Percentiles rank a stretch among this genome's conserved stretches.
Evolutionary conservation across 208 protist species (phyloP).

Genomic region (Strigomonas oncopelti): DNA sequence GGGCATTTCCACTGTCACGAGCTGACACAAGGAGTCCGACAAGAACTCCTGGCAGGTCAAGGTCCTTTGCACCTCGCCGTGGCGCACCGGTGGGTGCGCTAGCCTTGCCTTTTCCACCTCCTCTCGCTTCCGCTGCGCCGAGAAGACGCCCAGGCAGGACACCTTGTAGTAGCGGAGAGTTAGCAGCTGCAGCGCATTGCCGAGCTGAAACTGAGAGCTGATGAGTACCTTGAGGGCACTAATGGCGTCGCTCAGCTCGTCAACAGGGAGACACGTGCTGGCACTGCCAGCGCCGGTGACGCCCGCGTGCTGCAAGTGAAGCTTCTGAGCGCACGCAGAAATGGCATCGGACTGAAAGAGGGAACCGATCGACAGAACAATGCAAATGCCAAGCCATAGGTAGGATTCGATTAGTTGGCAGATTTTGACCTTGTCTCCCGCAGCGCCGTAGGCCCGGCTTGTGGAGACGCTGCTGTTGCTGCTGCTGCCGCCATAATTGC

Average conservation of each 20-base stretch:
- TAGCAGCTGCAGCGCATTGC: neutral
- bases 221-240: neutral
- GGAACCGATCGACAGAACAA: neutral
- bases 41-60: neutral
- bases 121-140: neutral
- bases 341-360: neutral
- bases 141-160: neutral
- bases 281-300: too few species aligned
- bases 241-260: neutral
- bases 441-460: too few species aligned
- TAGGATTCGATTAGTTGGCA: neutral
- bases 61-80: neutral
- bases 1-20: neutral
- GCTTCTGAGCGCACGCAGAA: neutral
- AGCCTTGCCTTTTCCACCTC: neutral
- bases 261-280: neutral
- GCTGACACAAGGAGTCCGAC: neutral
- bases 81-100: neutral
- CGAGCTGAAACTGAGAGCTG: neutral
- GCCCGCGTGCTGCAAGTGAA: too few species aligned
- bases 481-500: neutral
- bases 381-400: neutral
- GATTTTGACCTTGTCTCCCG: neutral
- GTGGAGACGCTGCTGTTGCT: too few species aligned
- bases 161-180: neutral